Evolutionary conservation across 768 basidiomycete genomes (phyloP).

Genomic region (Chalciporus chontae): DNA sequence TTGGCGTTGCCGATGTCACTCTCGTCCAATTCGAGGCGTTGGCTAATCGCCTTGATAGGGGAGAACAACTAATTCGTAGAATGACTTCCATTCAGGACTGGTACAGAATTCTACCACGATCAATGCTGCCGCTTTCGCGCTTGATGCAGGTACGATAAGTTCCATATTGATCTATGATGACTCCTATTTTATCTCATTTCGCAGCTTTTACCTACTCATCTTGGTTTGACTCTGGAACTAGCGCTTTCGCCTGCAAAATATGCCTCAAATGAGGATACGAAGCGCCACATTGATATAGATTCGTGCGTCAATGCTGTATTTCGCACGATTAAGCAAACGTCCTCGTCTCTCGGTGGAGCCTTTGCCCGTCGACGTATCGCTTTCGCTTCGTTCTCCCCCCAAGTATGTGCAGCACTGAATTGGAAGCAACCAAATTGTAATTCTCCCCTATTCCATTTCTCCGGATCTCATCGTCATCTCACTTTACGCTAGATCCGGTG

Average conservation of each 20-base stretch:
- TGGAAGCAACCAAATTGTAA: constrained; percentile 99
- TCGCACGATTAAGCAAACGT: constrained; percentile 73
- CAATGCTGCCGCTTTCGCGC: constrained; percentile 73
- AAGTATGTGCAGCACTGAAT: constrained; percentile 86
- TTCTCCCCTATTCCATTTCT: constrained; percentile 16
- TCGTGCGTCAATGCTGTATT: constrained; percentile 81
- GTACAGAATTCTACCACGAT: constrained; percentile 41
- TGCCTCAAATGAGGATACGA: constrained; percentile 43
- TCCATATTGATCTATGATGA: constrained; percentile 4
- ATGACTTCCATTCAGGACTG: constrained; percentile 39
- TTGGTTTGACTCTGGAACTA: constrained; percentile 83
- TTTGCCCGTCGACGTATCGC: constrained; percentile 71
- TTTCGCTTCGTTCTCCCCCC: constrained; percentile 91
- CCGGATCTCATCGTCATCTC: constrained; percentile 21
- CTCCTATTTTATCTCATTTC: constrained; percentile 11
- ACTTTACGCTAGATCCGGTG: constrained; percentile 70
- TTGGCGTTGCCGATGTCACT: constrained; percentile 83
- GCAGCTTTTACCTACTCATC: constrained; percentile 53
- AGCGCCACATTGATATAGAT: constrained; percentile 69
- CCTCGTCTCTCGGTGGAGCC: constrained; percentile 46
- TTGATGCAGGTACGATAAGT: constrained; percentile 60
- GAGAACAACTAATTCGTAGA: constrained; percentile 32
- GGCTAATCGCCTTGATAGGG: constrained; percentile 48
- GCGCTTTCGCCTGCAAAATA: constrained; percentile 56
- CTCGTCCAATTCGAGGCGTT: constrained; percentile 74